Conservation (phyloP, 2,329 filamentous ascomycete species). For the Epichloe baconii region DNA sequence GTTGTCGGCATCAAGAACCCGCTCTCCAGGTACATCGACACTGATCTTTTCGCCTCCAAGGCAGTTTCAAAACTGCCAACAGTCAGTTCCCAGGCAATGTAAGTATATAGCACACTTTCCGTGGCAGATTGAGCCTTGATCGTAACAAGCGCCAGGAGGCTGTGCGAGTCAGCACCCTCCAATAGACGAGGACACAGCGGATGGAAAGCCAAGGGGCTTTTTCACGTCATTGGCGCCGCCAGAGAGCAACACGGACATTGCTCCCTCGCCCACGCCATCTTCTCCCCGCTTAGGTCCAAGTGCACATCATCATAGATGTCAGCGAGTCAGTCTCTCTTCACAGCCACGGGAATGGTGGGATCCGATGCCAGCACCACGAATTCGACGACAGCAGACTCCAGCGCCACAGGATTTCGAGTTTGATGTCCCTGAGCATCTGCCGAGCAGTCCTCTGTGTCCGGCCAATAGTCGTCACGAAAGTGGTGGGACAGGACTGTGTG, state of each 20-base stretch:
- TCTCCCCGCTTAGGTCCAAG: conserved; percentile 7
- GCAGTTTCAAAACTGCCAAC: conserved; percentile 6
- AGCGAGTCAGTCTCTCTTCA: conserved; percentile 12
- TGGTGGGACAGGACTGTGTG: conserved; percentile 35
- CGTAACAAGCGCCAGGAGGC: conserved; percentile 27
- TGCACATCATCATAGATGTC: conserved; percentile 9
- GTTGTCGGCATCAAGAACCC: background rate
- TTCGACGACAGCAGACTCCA: conserved; percentile 8
- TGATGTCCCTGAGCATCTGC: conserved; percentile 36
- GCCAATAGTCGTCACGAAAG: conserved; percentile 30
- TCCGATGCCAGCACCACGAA: conserved; percentile 12
- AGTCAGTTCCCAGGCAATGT: conserved; percentile 24
- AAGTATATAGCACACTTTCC: conserved; percentile 5
- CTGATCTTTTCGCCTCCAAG: conserved; percentile 3
- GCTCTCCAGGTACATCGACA: no score
- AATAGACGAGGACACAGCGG: conserved; percentile 24
- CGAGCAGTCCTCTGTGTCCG: conserved; percentile 38
- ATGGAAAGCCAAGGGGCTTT: conserved; percentile 26
- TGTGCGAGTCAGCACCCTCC: conserved; percentile 35
- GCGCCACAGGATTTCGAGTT: conserved; percentile 28
- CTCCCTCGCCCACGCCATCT: background rate
- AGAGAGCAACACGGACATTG: background rate
- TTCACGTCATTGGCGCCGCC: conserved; percentile 29
- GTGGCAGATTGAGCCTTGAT: background rate
- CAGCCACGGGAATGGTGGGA: conserved; percentile 26